Conservation (phyloP, 192 early-diverging fungal species). For the Coemansia sp. region DNA sequence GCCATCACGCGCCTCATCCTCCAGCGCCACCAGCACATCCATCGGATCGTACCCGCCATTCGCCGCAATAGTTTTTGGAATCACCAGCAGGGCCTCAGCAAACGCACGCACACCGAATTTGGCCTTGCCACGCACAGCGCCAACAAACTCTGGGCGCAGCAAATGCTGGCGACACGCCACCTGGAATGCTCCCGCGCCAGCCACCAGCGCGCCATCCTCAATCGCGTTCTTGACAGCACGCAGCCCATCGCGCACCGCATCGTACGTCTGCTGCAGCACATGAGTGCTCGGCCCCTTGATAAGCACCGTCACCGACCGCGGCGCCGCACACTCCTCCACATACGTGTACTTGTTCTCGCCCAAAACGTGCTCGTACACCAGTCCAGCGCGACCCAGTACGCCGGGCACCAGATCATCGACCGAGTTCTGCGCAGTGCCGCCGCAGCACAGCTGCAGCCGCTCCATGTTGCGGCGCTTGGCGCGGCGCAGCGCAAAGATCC, state of each 20-base stretch:
- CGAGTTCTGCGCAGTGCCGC: conserved; percentile 96
- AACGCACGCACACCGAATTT: conserved; percentile 98
- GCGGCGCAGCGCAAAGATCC: conserved; percentile 91
- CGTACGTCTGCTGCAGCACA: conserved; percentile 93
- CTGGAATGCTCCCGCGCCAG: conserved; percentile 97
- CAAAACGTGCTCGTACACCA: conserved; percentile 94
- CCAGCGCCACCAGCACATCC: conserved; percentile 92
- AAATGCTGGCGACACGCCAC: conserved; percentile 85
- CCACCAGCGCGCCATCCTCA: conserved; percentile 88
- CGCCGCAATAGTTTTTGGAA: conserved; percentile 94
- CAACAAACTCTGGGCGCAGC: conserved; percentile 77
- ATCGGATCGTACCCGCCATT: conserved; percentile 97
- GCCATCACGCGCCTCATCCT: conserved; percentile 90
- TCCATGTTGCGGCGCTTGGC: conserved; percentile 99
- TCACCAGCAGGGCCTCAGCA: conserved; percentile 93
- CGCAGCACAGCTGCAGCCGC: conserved; percentile 93
- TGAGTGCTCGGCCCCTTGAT: conserved; percentile 96
- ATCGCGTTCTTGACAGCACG: conserved; percentile 98
- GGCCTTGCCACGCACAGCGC: conserved; percentile 86
- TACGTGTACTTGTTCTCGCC: conserved; percentile 99
- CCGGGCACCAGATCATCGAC: conserved; percentile 91
- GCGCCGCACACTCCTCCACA: conserved; percentile 93
- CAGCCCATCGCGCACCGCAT: conserved; percentile 97
- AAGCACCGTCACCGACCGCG: conserved; percentile 89
- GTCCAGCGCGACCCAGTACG: conserved; percentile 88